Conservation (phyloP, 768 basidiomycete species). For the Russula ochroleuca region DNA sequence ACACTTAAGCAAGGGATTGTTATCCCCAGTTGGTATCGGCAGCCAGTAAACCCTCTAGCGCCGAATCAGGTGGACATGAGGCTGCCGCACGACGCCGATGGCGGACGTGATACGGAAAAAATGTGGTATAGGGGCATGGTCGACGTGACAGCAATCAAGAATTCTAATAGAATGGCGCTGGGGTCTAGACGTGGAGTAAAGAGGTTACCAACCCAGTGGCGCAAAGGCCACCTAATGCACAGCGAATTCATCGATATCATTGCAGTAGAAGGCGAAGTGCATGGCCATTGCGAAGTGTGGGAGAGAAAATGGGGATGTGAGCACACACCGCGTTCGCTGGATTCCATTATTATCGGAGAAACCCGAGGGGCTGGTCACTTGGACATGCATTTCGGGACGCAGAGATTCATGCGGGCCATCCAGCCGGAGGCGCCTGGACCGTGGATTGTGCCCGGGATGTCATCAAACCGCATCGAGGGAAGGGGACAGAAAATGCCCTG, state of each 20-base stretch:
- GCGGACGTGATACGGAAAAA: conserved; percentile 21
- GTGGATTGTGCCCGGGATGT: neutral
- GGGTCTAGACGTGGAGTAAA: conserved; percentile 4
- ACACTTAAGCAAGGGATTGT: neutral
- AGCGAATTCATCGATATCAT: neutral
- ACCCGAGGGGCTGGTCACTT: conserved; percentile 1
- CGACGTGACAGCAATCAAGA: conserved; percentile 20
- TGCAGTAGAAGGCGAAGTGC: neutral
- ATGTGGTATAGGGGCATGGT: conserved; percentile 24
- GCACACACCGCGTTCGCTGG: neutral
- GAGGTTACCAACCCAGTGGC: neutral
- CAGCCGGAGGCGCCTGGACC: conserved; percentile 15
- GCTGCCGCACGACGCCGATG: conserved; percentile 24
- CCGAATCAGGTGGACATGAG: conserved; percentile 26
- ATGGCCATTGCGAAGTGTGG: conserved; percentile 1
- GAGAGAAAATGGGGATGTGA: neutral
- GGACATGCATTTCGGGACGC: neutral
- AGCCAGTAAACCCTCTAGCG: conserved; percentile 6
- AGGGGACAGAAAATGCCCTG: neutral
- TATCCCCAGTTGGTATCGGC: neutral
- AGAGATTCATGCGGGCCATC: conserved; percentile 7
- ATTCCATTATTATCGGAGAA: conserved; percentile 22
- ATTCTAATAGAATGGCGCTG: conserved; percentile 14
- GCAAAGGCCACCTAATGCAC: conserved; percentile 1
- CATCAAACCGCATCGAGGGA: conserved; percentile 17